Evolutionary conservation across 2,329 filamentous ascomycete genomes (phyloP).

Genomic region (Fonsecaea nubica): DNA sequence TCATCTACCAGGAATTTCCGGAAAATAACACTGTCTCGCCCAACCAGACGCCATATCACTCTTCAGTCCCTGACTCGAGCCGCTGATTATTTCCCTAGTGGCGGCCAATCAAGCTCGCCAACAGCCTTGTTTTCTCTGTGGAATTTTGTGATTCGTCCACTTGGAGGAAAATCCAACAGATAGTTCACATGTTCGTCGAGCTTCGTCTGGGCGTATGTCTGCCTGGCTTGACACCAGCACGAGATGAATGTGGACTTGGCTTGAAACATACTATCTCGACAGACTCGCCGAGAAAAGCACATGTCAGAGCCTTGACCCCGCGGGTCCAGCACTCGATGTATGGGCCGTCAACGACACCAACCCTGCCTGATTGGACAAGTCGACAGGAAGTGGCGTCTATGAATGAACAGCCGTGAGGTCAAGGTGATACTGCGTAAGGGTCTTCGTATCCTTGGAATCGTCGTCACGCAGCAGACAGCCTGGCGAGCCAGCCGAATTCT

Average conservation of each 20-base stretch:
- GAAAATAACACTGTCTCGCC: not conserved
- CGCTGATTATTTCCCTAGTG: slow-evolving; percentile 18
- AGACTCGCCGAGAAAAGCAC: not conserved
- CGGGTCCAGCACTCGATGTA: not conserved
- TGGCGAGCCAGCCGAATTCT: not conserved
- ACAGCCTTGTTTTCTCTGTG: slow-evolving; percentile 10
- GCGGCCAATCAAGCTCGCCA: slow-evolving; percentile 10
- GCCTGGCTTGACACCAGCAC: slow-evolving; percentile 10
- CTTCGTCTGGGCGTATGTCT: not conserved
- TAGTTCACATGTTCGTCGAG: slow-evolving; percentile 6
- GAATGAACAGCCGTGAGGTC: not conserved
- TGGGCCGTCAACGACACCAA: not conserved
- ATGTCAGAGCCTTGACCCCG: not conserved
- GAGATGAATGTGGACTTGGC: not conserved
- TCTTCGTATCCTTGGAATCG: not conserved
- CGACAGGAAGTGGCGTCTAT: not conserved
- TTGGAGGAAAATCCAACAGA: slow-evolving; percentile 2
- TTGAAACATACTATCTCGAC: not conserved
- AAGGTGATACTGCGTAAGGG: not conserved
- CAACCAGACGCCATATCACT: slow-evolving; percentile 16
- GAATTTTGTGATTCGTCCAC: slow-evolving; percentile 17
- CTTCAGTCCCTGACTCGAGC: not conserved
- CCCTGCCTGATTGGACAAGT: not conserved
- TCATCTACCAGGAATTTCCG: not conserved
- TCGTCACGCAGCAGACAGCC: not conserved